Evolutionary conservation across 2,329 filamentous ascomycete species (phyloP).

Genomic region (Mycocentrospora acerina): DNA sequence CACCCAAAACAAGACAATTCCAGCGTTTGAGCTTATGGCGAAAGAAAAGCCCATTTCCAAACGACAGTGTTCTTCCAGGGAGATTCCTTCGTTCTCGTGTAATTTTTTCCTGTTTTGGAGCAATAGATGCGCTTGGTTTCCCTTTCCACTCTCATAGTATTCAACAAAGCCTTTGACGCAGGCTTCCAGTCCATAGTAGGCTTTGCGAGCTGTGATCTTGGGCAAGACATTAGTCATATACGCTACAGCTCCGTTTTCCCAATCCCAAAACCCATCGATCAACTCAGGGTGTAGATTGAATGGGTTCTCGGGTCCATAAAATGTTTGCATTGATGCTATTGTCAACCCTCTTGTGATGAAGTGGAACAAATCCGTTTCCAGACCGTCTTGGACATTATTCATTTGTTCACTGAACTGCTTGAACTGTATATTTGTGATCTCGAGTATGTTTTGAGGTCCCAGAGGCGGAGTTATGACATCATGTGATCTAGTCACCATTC

Average conservation of each 20-base stretch:
- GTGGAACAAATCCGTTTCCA: constrained; percentile 43
- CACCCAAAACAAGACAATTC: constrained; percentile 50
- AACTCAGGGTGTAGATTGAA: constrained; percentile 40
- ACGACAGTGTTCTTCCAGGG: constrained; percentile 14
- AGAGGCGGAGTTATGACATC: constrained; percentile 40
- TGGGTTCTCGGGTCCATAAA: constrained; percentile 51
- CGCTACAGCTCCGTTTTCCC: constrained; percentile 38
- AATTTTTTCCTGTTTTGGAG: constrained; percentile 24
- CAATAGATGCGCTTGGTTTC: constrained; percentile 23
- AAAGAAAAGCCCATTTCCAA: constrained; percentile 32
- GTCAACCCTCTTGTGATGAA: constrained; percentile 32
- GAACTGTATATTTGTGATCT: constrained; percentile 42
- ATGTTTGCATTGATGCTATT: constrained; percentile 41
- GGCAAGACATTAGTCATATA: constrained; percentile 39
- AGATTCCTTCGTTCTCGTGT: constrained; percentile 19
- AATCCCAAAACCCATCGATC: constrained; percentile 47
- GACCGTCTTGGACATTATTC: constrained; percentile 16
- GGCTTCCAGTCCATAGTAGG: constrained; percentile 40
- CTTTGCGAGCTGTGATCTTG: constrained; percentile 41
- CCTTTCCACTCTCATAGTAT: constrained; percentile 27
- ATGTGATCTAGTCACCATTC: constrained; percentile 30
- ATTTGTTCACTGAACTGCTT: constrained; percentile 33
- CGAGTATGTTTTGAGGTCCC: constrained; percentile 28
- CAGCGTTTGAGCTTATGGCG: constrained; percentile 47
- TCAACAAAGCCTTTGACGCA: constrained; percentile 26